Evolutionary conservation across 2,329 filamentous ascomycete species (phyloP).

Genomic region (Aureobasidium melanogenum): DNA sequence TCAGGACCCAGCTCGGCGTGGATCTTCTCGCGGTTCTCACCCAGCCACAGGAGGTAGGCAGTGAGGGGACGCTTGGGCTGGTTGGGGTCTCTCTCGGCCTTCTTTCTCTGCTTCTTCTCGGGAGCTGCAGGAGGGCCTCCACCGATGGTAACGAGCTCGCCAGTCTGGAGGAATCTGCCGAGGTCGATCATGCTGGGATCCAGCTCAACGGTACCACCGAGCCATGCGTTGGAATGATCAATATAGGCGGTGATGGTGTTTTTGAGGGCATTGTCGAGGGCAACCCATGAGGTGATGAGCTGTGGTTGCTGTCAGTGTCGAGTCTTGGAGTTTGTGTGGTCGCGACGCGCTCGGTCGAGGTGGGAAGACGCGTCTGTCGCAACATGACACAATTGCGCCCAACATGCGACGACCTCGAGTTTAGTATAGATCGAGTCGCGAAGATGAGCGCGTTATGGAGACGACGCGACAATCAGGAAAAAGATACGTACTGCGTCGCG

Average conservation of each 20-base stretch:
- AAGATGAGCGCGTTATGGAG: constrained; percentile 9
- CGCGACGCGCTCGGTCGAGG: constrained; percentile 14
- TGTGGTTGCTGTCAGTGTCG: constrained; percentile 37
- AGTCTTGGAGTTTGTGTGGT: neutral
- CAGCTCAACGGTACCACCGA: constrained; percentile 41
- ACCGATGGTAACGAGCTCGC: constrained; percentile 7
- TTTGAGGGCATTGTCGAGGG: constrained; percentile 70
- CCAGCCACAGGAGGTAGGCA: constrained; percentile 91
- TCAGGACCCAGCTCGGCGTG: constrained; percentile 56
- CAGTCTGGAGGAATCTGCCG: constrained; percentile 3
- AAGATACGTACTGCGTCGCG: constrained; percentile 64
- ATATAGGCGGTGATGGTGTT: constrained; percentile 77
- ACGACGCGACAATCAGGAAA: neutral
- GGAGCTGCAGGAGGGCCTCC: constrained; percentile 14
- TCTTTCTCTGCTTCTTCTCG: constrained; percentile 25
- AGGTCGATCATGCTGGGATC: constrained; percentile 17
- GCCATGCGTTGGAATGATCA: constrained; percentile 76
- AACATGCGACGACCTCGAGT: constrained; percentile 5
- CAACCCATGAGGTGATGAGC: constrained; percentile 70
- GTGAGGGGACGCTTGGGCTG: constrained; percentile 90
- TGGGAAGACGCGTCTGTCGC: constrained; percentile 11
- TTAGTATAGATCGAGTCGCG: constrained; percentile 13
- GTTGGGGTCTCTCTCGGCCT: constrained; percentile 65
- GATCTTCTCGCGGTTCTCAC: constrained; percentile 76
- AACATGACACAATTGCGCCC: constrained; percentile 1